Evolutionary conservation across 176 grass and related monocot species (phyloP), one percentile per base, ranked within the genome.

Genomic region (Oryza meyeriana): DNA sequence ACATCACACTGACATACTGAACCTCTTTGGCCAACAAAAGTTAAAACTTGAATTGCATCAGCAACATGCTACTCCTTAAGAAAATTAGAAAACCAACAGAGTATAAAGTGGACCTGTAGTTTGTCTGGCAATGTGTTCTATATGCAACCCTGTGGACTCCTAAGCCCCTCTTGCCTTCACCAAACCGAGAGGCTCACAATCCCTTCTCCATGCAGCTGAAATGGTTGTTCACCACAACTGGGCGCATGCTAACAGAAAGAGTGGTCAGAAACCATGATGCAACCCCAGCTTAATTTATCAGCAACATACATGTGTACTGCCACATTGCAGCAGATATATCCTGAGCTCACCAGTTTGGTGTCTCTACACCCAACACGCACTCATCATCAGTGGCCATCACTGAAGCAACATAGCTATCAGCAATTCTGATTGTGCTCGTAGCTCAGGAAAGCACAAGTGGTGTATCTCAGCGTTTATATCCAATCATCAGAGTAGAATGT

Each of bases 61-160:
- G 12, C 5, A 61, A 33, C 22, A 66, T 4, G 28, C 31, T 17
- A 35, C 14, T 22, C 3, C 4, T 13, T 69, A 18, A 47, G 14
- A 47, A 47, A 52, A 42, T 12, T 12, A 10, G 18, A n/a, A 8
- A 40, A 12, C 14, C 7, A 13, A 16, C 3, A 22, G 17, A 84
- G 42, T 29, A 40, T 1, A 11, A 6, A 87, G 40, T 73, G 71
- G 89, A 84, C 92, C 64, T 86, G 48, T 88, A 35, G 35, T 47
- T 65, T 50, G 64, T 65, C 32, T 68, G 40, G 36, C 36, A 33
- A 67, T 63, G 45, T 79, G 73, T 76, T 79, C 88, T 66, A 34
- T 12, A 16, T 28, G 6, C 10, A 31, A 81, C 69, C 64, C 69
- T 24, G 67, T 75, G 39, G 76, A 82, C 41, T 69, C 84, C 85